Percentiles rank a stretch among this genome's conserved stretches.
These are phyloP conservation scores for Rubus parviflorus DNA, from an alignment of 306 rosid genomes.

Conservation along the genomic window DNA sequence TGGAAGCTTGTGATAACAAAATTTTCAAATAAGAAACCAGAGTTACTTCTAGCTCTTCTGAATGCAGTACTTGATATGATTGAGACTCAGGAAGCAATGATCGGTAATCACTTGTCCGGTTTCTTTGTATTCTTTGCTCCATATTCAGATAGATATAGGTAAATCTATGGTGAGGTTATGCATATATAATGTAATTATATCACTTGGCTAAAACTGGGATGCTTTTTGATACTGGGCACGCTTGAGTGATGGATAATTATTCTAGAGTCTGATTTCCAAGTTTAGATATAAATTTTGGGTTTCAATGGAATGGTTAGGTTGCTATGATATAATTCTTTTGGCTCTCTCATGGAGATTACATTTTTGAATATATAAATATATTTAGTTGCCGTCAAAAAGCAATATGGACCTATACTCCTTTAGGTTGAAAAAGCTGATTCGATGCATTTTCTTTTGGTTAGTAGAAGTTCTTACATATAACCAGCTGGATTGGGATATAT, in stretches of 20 bases:
- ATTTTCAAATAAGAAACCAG: constrained; percentile 73
- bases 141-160: background rate
- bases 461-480: background rate
- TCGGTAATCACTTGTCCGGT: constrained; percentile 37
- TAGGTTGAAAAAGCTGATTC: background rate
- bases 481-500: background rate
- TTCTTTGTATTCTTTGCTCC: background rate
- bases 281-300: background rate
- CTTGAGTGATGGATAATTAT: background rate
- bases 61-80: constrained; percentile 62
- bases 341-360: background rate
- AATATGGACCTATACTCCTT: background rate
- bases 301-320: background rate
- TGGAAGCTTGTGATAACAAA: constrained; percentile 59
- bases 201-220: background rate
- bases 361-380: background rate
- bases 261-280: background rate
- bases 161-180: background rate
- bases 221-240: background rate
- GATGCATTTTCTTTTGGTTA: background rate
- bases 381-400: background rate
- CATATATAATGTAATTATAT: background rate
- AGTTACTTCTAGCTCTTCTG: constrained; percentile 70
- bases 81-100: constrained; percentile 46
- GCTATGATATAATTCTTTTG: background rate